Conservation (phyloP, 169 alveolate species). For the Plasmodium malariae region DNA sequence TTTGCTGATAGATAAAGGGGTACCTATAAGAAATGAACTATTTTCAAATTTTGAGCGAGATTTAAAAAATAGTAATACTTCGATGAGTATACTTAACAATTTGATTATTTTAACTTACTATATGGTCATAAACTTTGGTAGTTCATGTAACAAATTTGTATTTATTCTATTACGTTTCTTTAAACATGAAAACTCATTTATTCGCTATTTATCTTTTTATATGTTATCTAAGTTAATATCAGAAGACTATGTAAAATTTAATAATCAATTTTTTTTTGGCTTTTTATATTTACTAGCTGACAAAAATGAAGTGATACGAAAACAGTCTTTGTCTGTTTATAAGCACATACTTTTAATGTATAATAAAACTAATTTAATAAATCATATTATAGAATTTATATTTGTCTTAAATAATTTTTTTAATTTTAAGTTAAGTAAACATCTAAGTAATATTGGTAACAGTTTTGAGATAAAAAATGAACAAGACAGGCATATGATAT, state of each 20-base stretch:
- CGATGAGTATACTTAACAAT: slow-evolving; percentile 50
- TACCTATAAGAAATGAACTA: slow-evolving; percentile 13
- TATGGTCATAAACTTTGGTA: slow-evolving; percentile 65
- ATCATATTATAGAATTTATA: slow-evolving; percentile 52
- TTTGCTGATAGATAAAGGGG: slow-evolving; percentile 34
- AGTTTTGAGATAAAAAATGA: slow-evolving; percentile 39
- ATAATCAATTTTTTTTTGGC: slow-evolving; percentile 55
- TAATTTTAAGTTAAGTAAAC: slow-evolving; percentile 38
- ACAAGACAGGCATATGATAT: slow-evolving; percentile 41
- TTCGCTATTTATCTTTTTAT: slow-evolving; percentile 70
- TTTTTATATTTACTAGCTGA: slow-evolving; percentile 57
- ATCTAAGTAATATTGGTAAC: slow-evolving; percentile 33
- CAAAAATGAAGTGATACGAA: slow-evolving; percentile 53
- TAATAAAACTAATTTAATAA: slow-evolving; percentile 47
- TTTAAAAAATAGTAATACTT: slow-evolving; percentile 28
- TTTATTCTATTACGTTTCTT: slow-evolving; percentile 43
- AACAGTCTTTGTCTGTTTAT: slow-evolving; percentile 62
- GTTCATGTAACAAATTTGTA: slow-evolving; percentile 69
- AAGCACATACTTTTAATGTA: slow-evolving; percentile 58
- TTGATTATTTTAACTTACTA: slow-evolving; percentile 39
- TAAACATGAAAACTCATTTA: slow-evolving; percentile 55
- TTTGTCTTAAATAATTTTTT: slow-evolving; percentile 56
- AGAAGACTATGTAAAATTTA: slow-evolving; percentile 60
- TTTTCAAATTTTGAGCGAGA: slow-evolving; percentile 42
- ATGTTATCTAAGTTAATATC: slow-evolving; percentile 57